Evolutionary conservation across 495 filamentous ascomycete species (phyloP).

Genomic region (Podospora australis): DNA sequence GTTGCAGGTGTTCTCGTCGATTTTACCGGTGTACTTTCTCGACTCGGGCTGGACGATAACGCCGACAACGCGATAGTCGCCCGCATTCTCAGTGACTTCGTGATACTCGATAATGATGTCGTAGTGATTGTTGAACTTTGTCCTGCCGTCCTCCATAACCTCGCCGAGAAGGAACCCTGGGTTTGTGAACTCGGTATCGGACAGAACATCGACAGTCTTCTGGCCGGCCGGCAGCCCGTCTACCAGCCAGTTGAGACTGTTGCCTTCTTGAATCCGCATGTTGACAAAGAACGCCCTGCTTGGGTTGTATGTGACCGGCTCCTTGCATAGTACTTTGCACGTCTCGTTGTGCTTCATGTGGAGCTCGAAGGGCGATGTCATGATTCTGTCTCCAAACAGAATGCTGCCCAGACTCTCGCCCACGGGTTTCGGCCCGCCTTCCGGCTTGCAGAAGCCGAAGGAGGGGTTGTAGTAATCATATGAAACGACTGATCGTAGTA

Average conservation of each 20-base stretch:
- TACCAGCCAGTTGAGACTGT: slow-evolving; percentile 90
- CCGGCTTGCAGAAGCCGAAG: slow-evolving; percentile 81
- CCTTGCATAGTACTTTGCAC: slow-evolving; percentile 72
- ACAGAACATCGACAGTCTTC: slow-evolving; percentile 63
- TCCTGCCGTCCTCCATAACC: slow-evolving; percentile 36
- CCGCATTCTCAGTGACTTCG: slow-evolving; percentile 48
- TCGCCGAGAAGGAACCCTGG: slow-evolving; percentile 83
- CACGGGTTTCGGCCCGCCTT: slow-evolving; percentile 64
- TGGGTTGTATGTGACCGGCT: slow-evolving; percentile 61
- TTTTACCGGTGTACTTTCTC: slow-evolving; percentile 50
- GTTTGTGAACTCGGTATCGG: slow-evolving; percentile 69
- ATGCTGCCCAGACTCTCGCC: slow-evolving; percentile 92
- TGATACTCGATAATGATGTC: slow-evolving; percentile 94
- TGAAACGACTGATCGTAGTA: slow-evolving; percentile 81
- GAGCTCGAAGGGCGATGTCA: slow-evolving; percentile 82
- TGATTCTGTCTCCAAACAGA: slow-evolving; percentile 91
- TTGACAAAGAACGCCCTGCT: slow-evolving; percentile 73
- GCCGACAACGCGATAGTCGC: slow-evolving; percentile 80
- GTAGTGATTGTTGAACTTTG: slow-evolving; percentile 83
- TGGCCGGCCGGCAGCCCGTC: slow-evolving; percentile 91
- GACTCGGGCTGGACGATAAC: slow-evolving; percentile 80
- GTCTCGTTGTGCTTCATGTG: slow-evolving; percentile 77
- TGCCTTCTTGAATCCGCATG: slow-evolving; percentile 68
- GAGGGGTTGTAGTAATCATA: slow-evolving; percentile 90
- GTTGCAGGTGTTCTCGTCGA: slow-evolving; percentile 57